These are phyloP conservation scores for Mycena leptocephala DNA, from an alignment of 768 basidiomycete species.

Conservation along the genomic window DNA sequence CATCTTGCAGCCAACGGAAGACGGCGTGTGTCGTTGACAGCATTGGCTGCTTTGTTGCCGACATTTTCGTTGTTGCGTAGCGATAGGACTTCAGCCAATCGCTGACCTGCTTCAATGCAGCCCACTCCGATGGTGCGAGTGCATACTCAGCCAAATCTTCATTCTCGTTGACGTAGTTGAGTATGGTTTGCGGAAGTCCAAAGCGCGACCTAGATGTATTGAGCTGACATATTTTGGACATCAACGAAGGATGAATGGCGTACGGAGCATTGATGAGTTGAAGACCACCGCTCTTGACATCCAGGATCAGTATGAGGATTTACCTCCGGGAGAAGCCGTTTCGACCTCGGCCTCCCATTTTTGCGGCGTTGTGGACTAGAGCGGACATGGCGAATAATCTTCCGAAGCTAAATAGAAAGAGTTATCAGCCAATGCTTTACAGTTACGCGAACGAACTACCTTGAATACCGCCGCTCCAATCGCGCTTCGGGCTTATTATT, in stretches of 20 bases:
- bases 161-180: no score
- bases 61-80: constrained; percentile 52
- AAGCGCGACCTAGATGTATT: no score
- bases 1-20: no score
- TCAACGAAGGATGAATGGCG: not conserved
- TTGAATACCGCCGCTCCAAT: constrained; percentile 13
- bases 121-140: no score
- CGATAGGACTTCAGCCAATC: constrained; percentile 48
- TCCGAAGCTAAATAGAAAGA: constrained; percentile 19
- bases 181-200: no score
- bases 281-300: constrained; percentile 16
- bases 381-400: constrained; percentile 26
- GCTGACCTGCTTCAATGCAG: constrained; percentile 48
- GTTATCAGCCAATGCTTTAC: no score
- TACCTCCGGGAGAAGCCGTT: not conserved
- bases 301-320: constrained; percentile 1
- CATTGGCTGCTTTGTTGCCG: no score
- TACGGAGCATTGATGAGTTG: constrained; percentile 18
- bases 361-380: constrained; percentile 24
- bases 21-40: no score
- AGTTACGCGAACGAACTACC: not conserved
- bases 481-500: not conserved
- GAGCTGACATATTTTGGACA: no score
- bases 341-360: constrained; percentile 6
- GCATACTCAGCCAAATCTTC: no score